Evolutionary conservation across 352 stramenopile genomes (phyloP).

Genomic region (Phytopythium aichiense): DNA sequence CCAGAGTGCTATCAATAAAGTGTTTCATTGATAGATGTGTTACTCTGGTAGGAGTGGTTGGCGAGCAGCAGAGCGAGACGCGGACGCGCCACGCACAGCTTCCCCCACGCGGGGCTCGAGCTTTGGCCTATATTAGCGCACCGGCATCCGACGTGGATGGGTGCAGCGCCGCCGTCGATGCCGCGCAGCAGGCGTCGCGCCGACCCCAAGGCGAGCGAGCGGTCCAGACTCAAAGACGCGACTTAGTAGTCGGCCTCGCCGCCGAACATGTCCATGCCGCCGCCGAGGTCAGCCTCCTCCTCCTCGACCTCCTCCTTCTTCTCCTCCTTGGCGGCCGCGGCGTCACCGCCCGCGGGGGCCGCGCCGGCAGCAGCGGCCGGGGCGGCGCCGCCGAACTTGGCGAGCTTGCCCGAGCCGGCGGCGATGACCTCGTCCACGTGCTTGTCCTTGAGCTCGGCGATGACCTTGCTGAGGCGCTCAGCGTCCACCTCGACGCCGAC

Average conservation of each 20-base stretch:
- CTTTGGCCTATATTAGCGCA: not conserved
- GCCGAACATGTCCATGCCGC: conserved; percentile 89
- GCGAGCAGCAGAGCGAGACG: not conserved
- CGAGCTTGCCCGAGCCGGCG: conserved; percentile 75
- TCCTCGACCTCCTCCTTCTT: conserved; percentile 81
- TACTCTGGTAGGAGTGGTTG: conserved; percentile 33
- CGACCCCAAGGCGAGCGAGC: not conserved
- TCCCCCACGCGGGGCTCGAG: not conserved
- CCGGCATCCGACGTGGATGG: not conserved
- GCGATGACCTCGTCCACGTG: conserved; percentile 80
- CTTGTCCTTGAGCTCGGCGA: conserved; percentile 84
- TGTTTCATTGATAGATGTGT: conserved; percentile 71
- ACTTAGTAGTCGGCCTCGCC: conserved; percentile 86
- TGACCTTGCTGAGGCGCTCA: conserved; percentile 57
- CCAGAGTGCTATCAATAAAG: conserved; percentile 49
- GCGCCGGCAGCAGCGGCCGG: conserved; percentile 42
- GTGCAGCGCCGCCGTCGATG: not conserved
- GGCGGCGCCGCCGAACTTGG: conserved; percentile 68
- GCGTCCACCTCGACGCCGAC: conserved; percentile 88
- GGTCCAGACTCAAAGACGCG: conserved; percentile 1
- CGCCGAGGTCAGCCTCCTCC: conserved; percentile 82
- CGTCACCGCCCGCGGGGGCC: conserved; percentile 43
- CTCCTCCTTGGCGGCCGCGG: conserved; percentile 53
- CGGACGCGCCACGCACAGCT: not conserved
- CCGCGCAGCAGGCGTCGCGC: not conserved